These are phyloP conservation scores for Capsicum rhomboideum DNA, from an alignment of 257 asterid genomes.

Conservation along the genomic window DNA sequence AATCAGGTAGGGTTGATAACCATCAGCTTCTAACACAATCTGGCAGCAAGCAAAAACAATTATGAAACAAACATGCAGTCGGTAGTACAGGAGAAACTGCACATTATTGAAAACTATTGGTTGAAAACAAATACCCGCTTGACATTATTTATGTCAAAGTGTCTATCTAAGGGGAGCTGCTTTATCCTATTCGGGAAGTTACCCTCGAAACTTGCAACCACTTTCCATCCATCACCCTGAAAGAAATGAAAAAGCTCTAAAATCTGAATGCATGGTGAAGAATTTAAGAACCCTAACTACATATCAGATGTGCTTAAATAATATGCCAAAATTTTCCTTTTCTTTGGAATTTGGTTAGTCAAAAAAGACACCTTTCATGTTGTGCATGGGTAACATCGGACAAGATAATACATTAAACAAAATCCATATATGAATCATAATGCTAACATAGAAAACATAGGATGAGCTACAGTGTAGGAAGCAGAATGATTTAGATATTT, in stretches of 20 bases:
- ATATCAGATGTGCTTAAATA: neutral
- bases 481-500: neutral
- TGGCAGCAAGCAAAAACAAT: slow-evolving; percentile 24
- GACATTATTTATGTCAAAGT: slow-evolving; percentile 87
- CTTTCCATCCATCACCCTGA: slow-evolving; percentile 99
- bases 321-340: neutral
- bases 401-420: neutral
- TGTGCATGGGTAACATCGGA: neutral
- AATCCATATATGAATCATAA: neutral
- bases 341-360: neutral
- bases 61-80: slow-evolving; percentile 4
- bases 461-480: neutral
- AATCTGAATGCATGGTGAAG: neutral
- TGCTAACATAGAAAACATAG: neutral
- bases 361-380: neutral
- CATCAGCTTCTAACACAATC: slow-evolving; percentile 99
- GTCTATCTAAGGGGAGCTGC: slow-evolving; percentile 91
- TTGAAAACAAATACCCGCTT: slow-evolving; percentile 50
- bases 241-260: neutral
- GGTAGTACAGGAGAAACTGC: neutral
- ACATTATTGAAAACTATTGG: neutral
- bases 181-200: slow-evolving; percentile 92
- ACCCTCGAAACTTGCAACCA: slow-evolving; percentile 96
- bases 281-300: neutral
- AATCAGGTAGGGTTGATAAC: slow-evolving; percentile 97